Evolutionary conservation across 2,329 filamentous ascomycete species (phyloP).

Genomic region (Aspergillus phoenicis): DNA sequence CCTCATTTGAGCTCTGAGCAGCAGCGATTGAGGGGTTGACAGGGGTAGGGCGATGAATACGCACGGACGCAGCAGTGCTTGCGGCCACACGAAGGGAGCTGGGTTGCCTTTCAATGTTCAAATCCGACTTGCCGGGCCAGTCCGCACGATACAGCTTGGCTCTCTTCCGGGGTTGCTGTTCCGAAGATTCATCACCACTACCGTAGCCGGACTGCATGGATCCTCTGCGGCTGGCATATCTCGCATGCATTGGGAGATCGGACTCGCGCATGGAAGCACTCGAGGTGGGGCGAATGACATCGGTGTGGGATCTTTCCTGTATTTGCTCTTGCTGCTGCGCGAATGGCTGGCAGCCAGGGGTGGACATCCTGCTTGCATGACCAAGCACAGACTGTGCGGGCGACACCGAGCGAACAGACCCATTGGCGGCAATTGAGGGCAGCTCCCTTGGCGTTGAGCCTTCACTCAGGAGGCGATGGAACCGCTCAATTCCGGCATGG

Average conservation of each 20-base stretch:
- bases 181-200: slow-evolving; percentile 68
- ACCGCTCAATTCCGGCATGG: slow-evolving; percentile 47
- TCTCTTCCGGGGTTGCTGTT: slow-evolving; percentile 70
- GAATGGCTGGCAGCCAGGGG: slow-evolving; percentile 34
- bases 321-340: slow-evolving; percentile 28
- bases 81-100: slow-evolving; percentile 88
- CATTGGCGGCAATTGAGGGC: slow-evolving; percentile 31
- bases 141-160: slow-evolving; percentile 75
- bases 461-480: slow-evolving; percentile 49
- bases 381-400: slow-evolving; percentile 40
- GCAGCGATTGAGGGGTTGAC: slow-evolving; percentile 42
- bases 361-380: slow-evolving; percentile 41
- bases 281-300: slow-evolving; percentile 62
- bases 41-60: slow-evolving; percentile 74
- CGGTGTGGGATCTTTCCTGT: slow-evolving; percentile 36
- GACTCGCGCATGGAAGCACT: slow-evolving; percentile 56
- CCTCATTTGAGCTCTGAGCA: slow-evolving; percentile 40
- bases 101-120: slow-evolving; percentile 68
- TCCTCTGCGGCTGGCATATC: slow-evolving; percentile 34
- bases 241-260: slow-evolving; percentile 32
- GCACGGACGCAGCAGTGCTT: slow-evolving; percentile 84
- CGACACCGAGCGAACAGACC: slow-evolving; percentile 40
- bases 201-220: slow-evolving; percentile 63
- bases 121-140: slow-evolving; percentile 68
- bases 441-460: slow-evolving; percentile 48